These are phyloP conservation scores for Pseudonitzschia delicatissima DNA, from an alignment of 108 stramenopile species.

Conservation along the genomic window DNA sequence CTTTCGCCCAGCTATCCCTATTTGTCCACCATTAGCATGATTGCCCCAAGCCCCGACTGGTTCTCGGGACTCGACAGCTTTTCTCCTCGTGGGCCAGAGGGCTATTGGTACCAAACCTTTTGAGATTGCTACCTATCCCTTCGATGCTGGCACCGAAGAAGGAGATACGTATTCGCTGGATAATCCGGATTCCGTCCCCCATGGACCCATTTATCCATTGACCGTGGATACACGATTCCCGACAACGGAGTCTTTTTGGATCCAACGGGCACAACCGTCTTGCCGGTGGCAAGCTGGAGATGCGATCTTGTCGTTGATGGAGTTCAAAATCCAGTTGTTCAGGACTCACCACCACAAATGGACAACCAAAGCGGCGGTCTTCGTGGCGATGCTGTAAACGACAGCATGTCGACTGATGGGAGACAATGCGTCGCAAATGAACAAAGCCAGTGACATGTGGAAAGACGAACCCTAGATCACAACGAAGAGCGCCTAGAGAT, in stretches of 20 bases:
- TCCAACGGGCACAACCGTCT: not conserved
- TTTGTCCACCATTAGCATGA: slow-evolving; percentile 19
- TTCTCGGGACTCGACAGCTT: slow-evolving; percentile 17
- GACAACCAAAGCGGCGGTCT: too few species aligned
- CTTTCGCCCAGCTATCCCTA: not conserved
- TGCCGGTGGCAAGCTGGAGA: not conserved
- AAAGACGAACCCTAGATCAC: too few species aligned
- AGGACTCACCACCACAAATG: too few species aligned
- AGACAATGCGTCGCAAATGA: too few species aligned
- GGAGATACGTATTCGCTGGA: slow-evolving; percentile 6
- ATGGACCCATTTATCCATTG: slow-evolving; percentile 4
- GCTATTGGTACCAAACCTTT: slow-evolving; percentile 14
- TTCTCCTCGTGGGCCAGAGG: not conserved
- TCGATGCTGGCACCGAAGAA: slow-evolving; percentile 25
- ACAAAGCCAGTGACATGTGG: too few species aligned
- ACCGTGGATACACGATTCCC: not conserved
- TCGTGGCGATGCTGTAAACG: too few species aligned
- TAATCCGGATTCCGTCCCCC: not conserved
- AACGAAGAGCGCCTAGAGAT: too few species aligned
- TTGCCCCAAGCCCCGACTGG: slow-evolving; percentile 29
- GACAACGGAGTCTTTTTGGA: not conserved
- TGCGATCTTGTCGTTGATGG: too few species aligned
- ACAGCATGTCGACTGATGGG: too few species aligned
- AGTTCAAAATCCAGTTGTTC: too few species aligned
- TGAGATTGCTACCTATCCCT: slow-evolving; percentile 18